A percentile compares a stretch with the other conserved stretches of the same genome.
These are phyloP conservation scores for Rhytidiadelphus loreus DNA, from an alignment of 225 moss, liverwort and hornwort species.

Conservation along the genomic window DNA sequence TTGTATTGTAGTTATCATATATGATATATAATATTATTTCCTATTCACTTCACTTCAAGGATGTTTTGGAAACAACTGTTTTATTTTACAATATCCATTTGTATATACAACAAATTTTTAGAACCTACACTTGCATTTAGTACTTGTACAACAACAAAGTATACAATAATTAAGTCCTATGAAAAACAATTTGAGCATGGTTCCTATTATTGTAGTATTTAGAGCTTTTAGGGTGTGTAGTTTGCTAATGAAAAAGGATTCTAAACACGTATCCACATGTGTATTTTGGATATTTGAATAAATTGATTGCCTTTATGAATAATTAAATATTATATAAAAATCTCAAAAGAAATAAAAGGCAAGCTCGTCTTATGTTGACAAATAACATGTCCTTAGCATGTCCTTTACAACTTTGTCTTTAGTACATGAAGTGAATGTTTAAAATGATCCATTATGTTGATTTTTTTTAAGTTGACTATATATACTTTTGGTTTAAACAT, in stretches of 20 bases:
- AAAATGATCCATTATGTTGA: neutral
- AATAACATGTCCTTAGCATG: neutral
- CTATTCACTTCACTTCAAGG: neutral
- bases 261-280: neutral
- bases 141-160: neutral
- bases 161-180: neutral
- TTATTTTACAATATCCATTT: neutral
- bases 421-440: neutral
- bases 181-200: rapidly evolving
- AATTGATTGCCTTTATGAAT: neutral
- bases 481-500: too few species aligned
- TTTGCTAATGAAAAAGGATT: neutral
- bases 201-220: neutral
- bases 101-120: neutral
- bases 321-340: neutral
- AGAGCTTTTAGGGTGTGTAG: neutral
- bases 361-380: neutral
- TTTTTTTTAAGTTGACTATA: too few species aligned
- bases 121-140: neutral
- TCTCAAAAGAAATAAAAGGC: neutral
- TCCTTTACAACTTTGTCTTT: too few species aligned
- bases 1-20: rapidly evolving
- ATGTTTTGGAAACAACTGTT: rapidly evolving
- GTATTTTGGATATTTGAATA: neutral
- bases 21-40: neutral